A percentile compares a stretch with the other conserved stretches of the same genome.
These are phyloP conservation scores for Lecanosticta acicola DNA, from an alignment of 2,329 filamentous ascomycete genomes.

Conservation along the genomic window DNA sequence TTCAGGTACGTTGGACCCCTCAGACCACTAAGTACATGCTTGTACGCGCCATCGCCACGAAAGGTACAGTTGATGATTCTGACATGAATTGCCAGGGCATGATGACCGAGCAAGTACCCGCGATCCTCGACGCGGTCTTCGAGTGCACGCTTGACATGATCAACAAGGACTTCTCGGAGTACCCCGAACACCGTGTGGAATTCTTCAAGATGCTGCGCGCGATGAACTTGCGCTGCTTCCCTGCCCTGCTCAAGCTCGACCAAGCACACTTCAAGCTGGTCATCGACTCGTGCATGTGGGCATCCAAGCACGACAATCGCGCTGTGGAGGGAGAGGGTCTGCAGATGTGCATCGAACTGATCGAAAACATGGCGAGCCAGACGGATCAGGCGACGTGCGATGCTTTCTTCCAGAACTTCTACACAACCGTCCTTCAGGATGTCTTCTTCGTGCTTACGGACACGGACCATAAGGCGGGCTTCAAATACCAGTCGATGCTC, in stretches of 20 bases:
- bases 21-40: constrained; percentile 48
- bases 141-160: constrained; percentile 99
- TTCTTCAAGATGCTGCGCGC: constrained; percentile 96
- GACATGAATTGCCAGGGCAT: constrained; percentile 54
- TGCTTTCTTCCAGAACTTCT: constrained; percentile 97
- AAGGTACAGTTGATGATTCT: constrained; percentile 24
- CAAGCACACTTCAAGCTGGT: constrained; percentile 98
- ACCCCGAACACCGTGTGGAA: constrained; percentile 96
- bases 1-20: constrained; percentile 72
- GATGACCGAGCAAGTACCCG: constrained; percentile 97
- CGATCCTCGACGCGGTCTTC: constrained; percentile 97
- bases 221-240: constrained; percentile 97
- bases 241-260: constrained; percentile 85
- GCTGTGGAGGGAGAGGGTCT: constrained; percentile 94
- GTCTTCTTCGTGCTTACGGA: constrained; percentile 98
- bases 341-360: constrained; percentile 95
- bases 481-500: constrained; percentile 94
- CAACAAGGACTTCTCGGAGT: constrained; percentile 99
- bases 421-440: constrained; percentile 89
- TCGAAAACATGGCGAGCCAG: constrained; percentile 88
- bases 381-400: constrained; percentile 80
- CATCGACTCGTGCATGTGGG: constrained; percentile 99
- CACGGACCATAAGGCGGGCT: constrained; percentile 96
- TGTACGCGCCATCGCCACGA: constrained; percentile 23
- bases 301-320: constrained; percentile 99